Evolutionary conservation across 2,329 filamentous ascomycete species (phyloP).

Genomic region (Endocalyx cinctus): DNA sequence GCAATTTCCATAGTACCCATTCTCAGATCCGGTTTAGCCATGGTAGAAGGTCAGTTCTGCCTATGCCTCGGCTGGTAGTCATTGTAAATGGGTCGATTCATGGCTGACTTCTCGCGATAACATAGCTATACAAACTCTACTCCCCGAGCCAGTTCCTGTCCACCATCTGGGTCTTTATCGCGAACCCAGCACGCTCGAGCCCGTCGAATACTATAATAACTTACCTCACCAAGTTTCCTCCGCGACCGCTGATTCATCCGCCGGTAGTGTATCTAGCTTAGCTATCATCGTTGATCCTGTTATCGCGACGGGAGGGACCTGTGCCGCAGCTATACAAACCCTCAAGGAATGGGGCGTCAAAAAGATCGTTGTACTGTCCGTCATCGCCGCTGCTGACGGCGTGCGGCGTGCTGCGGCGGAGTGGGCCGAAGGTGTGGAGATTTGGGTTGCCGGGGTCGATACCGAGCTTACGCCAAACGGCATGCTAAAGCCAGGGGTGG

Average conservation of each 20-base stretch:
- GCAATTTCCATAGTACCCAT: constrained; percentile 83
- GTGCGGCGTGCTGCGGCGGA: constrained; percentile 65
- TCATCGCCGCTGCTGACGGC: constrained; percentile 71
- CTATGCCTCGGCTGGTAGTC: background rate
- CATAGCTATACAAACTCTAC: constrained; percentile 72
- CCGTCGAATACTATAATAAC: constrained; percentile 98
- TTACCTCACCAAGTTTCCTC: constrained; percentile 65
- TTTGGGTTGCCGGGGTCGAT: constrained; percentile 83
- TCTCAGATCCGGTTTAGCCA: constrained; percentile 83
- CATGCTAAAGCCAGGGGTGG: constrained; percentile 87
- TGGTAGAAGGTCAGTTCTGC: constrained; percentile 67
- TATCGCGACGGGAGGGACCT: constrained; percentile 89
- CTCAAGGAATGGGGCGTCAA: constrained; percentile 88
- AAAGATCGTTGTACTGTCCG: constrained; percentile 68
- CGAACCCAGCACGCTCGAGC: constrained; percentile 78
- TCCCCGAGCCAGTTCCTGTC: constrained; percentile 73
- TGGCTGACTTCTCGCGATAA: background rate
- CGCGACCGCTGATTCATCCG: constrained; percentile 33
- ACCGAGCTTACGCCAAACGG: constrained; percentile 67
- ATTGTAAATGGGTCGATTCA: too few relatives aligned
- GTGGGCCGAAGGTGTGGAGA: constrained; percentile 72
- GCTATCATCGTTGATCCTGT: constrained; percentile 88
- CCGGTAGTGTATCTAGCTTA: constrained; percentile 42
- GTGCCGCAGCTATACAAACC: constrained; percentile 83
- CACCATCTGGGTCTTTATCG: constrained; percentile 95